phyloP scores from a whole-genome alignment of 495 filamentous ascomycete genomes.

The Neurospora cerealis region DNA sequence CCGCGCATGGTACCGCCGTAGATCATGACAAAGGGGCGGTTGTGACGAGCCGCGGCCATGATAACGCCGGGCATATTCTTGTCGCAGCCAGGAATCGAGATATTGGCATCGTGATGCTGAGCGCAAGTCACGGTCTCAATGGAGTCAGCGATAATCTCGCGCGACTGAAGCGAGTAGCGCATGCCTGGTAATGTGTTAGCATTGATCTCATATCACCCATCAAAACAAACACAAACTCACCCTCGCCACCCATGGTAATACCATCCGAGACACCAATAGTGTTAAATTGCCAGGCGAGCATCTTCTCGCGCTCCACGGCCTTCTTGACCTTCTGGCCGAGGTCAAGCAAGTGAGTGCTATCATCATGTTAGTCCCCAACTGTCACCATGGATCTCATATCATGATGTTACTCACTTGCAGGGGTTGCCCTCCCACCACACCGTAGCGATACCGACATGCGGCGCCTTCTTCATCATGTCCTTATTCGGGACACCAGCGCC shows the following conservation, averaged over 20 bases:
- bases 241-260: slow-evolving; percentile 95
- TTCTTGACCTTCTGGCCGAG: slow-evolving; percentile 86
- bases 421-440: slow-evolving; percentile 99
- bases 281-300: slow-evolving; percentile 91
- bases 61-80: slow-evolving; percentile 94
- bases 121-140: slow-evolving; percentile 89
- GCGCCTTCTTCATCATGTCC: slow-evolving; percentile 78
- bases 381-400: not conserved
- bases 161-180: slow-evolving; percentile 90
- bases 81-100: slow-evolving; percentile 91
- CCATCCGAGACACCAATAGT: slow-evolving; percentile 89
- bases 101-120: slow-evolving; percentile 85
- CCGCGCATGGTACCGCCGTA: slow-evolving; percentile 89
- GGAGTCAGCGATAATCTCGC: slow-evolving; percentile 91
- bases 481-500: slow-evolving; percentile 80
- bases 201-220: not conserved
- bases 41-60: slow-evolving; percentile 69
- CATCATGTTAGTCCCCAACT: slow-evolving; percentile 1
- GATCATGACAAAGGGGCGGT: slow-evolving; percentile 65
- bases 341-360: slow-evolving; percentile 56
- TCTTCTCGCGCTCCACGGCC: slow-evolving; percentile 66
- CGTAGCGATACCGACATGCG: slow-evolving; percentile 80
- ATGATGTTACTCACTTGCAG: slow-evolving; percentile 40
- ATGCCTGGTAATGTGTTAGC: slow-evolving; percentile 52
- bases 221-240: slow-evolving; percentile 29